Conservation (phyloP, 306 rosid genomes). For the Fagus crenata region DNA sequence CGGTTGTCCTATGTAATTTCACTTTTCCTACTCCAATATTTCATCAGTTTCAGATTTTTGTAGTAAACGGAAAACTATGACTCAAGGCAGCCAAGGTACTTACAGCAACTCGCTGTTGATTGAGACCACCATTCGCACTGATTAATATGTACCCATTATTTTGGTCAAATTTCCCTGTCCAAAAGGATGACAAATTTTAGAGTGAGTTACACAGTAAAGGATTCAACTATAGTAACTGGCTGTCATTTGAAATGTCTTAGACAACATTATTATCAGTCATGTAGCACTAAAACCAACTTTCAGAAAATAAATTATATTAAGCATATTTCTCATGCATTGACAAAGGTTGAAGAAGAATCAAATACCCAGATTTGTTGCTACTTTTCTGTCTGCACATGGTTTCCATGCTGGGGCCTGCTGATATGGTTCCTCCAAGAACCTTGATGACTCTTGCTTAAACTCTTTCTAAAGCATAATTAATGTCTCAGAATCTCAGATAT, state of each 20-base stretch:
- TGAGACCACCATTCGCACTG: conserved; percentile 98
- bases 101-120: conserved; percentile 98
- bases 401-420: conserved; percentile 61
- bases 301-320: conserved; percentile 6
- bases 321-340: neutral
- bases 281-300: conserved; percentile 1
- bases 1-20: neutral
- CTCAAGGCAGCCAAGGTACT: conserved; percentile 35
- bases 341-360: conserved; percentile 5
- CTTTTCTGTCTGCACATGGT: conserved; percentile 75
- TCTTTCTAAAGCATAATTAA: conserved; percentile 49
- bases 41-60: neutral
- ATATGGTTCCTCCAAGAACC: conserved; percentile 68
- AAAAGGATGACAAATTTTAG: conserved; percentile 28
- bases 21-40: neutral
- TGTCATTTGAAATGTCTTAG: neutral
- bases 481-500: conserved; percentile 27
- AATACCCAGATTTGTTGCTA: conserved; percentile 44
- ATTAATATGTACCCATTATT: conserved; percentile 80
- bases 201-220: neutral
- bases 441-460: conserved; percentile 60
- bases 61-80: neutral
- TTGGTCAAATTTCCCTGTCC: conserved; percentile 49
- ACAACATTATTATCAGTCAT: neutral
- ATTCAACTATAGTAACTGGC: neutral